Evolutionary conservation across 1,139 yeast species (phyloP).

Genomic region (Saccharomyces hybrid): DNA sequence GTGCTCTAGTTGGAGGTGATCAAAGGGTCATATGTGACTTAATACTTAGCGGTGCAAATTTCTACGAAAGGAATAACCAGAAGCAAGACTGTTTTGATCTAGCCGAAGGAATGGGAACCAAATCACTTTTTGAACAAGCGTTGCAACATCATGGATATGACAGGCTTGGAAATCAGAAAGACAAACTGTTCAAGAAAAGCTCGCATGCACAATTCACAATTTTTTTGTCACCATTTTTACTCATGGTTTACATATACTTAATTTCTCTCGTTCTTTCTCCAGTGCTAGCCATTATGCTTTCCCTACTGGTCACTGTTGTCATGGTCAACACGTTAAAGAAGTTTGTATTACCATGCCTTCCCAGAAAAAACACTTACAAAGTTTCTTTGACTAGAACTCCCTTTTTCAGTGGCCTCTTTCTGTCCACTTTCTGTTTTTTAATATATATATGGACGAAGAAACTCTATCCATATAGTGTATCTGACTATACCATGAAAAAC

Average conservation of each 20-base stretch:
- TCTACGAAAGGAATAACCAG: conserved; percentile 46
- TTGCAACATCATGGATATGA: conserved; percentile 1
- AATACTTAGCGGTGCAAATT: conserved; percentile 59
- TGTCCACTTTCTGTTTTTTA: background rate
- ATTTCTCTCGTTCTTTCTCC: conserved; percentile 26
- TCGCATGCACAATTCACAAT: conserved; percentile 49
- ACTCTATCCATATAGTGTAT: background rate
- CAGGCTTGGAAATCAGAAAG: conserved; percentile 22
- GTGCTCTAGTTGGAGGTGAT: conserved; percentile 73
- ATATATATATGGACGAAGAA: conserved; percentile 1
- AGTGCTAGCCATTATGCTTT: conserved; percentile 17
- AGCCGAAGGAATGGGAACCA: conserved; percentile 67
- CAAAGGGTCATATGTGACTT: conserved; percentile 35
- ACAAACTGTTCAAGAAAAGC: conserved; percentile 32
- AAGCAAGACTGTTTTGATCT: conserved; percentile 58
- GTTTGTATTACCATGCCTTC: background rate
- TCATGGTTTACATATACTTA: conserved; percentile 41
- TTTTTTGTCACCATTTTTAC: conserved; percentile 51
- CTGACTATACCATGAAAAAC: conserved; percentile 3
- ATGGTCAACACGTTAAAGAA: background rate
- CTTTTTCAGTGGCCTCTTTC: background rate
- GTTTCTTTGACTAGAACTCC: background rate
- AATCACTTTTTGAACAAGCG: conserved; percentile 44
- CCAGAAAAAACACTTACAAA: background rate
- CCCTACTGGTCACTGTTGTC: background rate